Evolutionary conservation across 129 eudicot genomes (phyloP).

Genomic region (Lactuca sativa): DNA sequence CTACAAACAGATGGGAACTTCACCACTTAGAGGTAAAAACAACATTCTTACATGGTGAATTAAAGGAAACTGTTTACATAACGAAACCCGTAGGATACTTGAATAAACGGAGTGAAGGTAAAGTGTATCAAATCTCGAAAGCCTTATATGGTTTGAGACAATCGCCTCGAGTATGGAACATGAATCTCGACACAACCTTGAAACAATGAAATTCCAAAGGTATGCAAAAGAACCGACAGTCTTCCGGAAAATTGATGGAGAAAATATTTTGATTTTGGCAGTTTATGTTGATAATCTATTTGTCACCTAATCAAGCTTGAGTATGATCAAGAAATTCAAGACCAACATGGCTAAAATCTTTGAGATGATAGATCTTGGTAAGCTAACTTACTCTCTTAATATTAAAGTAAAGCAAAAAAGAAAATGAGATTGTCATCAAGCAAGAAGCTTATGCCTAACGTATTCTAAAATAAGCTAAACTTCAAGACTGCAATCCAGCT

Average conservation of each 20-base stretch:
- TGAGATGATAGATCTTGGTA: neutral
- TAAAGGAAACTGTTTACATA: too few relatives aligned
- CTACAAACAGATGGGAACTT: too few relatives aligned
- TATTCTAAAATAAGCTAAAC: neutral
- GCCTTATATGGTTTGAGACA: too few relatives aligned
- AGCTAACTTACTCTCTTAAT: too few relatives aligned
- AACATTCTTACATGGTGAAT: too few relatives aligned
- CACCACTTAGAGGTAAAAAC: too few relatives aligned
- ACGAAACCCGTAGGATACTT: too few relatives aligned
- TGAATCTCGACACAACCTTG: too few relatives aligned
- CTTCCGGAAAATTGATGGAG: neutral
- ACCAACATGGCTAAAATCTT: neutral
- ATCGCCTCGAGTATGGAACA: too few relatives aligned
- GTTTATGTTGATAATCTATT: neutral
- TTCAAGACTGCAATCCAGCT: neutral
- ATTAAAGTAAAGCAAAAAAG: neutral
- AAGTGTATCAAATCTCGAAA: too few relatives aligned
- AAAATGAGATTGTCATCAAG: neutral
- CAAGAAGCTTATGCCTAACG: neutral
- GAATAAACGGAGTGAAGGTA: too few relatives aligned
- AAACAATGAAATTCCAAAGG: neutral
- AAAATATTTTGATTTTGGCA: neutral
- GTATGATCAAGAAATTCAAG: neutral
- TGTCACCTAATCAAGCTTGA: neutral
- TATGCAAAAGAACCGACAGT: neutral